phyloP scores from a whole-genome alignment of 2,329 filamentous ascomycete species.

The Nothomitra cinnamomea region DNA sequence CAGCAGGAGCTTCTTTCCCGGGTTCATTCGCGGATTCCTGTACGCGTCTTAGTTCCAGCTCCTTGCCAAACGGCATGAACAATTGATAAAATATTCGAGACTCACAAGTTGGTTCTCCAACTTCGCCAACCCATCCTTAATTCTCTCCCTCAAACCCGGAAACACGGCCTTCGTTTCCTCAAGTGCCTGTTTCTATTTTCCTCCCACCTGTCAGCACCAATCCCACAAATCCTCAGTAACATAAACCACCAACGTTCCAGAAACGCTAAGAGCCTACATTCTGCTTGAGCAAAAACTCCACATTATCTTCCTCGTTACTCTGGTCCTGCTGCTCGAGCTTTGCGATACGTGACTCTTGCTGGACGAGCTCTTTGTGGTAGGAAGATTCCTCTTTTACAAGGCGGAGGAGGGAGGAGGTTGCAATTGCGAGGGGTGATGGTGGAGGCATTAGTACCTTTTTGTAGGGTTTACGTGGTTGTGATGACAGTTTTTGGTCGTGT shows the following conservation, averaged over 20 bases:
- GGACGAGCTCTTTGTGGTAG: constrained; percentile 70
- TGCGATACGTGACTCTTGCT: constrained; percentile 55
- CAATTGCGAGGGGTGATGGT: constrained; percentile 59
- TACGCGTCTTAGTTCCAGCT: background rate
- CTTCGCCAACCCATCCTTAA: constrained; percentile 52
- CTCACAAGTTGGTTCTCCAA: constrained; percentile 62
- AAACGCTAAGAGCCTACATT: constrained; percentile 42
- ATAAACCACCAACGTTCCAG: background rate
- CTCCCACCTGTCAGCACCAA: background rate
- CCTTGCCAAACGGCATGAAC: too few relatives aligned
- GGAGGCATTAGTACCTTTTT: constrained; percentile 58
- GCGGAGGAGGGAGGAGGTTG: constrained; percentile 61
- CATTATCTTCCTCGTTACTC: constrained; percentile 51
- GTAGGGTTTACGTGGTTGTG: background rate
- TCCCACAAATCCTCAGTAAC: too few relatives aligned
- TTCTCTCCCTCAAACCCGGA: constrained; percentile 51
- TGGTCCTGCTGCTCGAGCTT: constrained; percentile 41
- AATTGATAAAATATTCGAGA: constrained; percentile 16
- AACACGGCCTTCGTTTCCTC: constrained; percentile 80
- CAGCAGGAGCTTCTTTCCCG: constrained; percentile 21
- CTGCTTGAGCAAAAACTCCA: constrained; percentile 64
- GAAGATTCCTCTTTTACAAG: constrained; percentile 82
- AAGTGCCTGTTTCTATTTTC: constrained; percentile 46
- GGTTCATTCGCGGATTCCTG: constrained; percentile 26
- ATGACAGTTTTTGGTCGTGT: background rate